These are phyloP conservation scores for Paramyrothecium roridum DNA, from an alignment of 2,329 filamentous ascomycete species.

Conservation along the genomic window DNA sequence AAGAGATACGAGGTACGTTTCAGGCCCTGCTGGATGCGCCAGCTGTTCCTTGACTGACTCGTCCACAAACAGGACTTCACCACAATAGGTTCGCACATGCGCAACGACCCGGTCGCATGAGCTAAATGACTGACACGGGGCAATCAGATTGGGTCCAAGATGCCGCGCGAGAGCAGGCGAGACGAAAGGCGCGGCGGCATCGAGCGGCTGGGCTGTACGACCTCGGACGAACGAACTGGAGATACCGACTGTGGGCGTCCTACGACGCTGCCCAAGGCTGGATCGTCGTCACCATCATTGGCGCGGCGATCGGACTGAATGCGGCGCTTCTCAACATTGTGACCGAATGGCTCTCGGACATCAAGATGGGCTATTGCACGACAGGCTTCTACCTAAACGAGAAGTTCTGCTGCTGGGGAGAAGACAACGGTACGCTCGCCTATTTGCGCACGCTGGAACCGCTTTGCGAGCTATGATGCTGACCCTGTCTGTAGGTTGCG, in stretches of 20 bases:
- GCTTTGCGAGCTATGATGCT: constrained; percentile 5
- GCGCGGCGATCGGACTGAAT: constrained; percentile 88
- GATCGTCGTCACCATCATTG: constrained; percentile 94
- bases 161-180: constrained; percentile 82
- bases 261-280: constrained; percentile 97
- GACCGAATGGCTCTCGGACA: constrained; percentile 94
- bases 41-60: background rate
- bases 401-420: constrained; percentile 96
- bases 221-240: constrained; percentile 69
- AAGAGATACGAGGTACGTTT: constrained; percentile 80
- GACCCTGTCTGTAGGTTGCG: constrained; percentile 57
- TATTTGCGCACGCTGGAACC: no score
- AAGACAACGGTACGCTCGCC: constrained; percentile 65
- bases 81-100: constrained; percentile 64
- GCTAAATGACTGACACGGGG: constrained; percentile 25
- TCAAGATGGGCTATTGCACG: constrained; percentile 93
- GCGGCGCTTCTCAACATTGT: constrained; percentile 92
- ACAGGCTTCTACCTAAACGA: constrained; percentile 97
- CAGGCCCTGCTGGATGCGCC: background rate
- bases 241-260: constrained; percentile 74
- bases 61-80: constrained; percentile 69
- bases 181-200: constrained; percentile 72
- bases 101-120: constrained; percentile 1
- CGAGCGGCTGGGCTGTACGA: constrained; percentile 72
- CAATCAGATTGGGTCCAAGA: constrained; percentile 90